These are phyloP conservation scores for Vitis hybrid DNA, from an alignment of 177 flowering plant genomes.

Conservation along the genomic window DNA sequence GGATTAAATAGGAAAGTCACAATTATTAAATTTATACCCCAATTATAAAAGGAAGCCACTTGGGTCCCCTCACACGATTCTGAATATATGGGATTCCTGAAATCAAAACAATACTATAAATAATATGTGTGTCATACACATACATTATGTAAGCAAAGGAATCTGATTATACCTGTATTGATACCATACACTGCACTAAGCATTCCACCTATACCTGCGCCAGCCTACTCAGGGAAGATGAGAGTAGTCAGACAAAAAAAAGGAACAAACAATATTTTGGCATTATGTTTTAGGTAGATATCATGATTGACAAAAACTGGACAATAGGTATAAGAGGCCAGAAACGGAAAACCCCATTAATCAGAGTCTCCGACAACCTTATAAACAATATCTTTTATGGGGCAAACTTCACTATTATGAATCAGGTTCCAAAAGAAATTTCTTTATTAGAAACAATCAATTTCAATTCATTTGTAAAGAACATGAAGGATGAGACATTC, in stretches of 20 bases:
- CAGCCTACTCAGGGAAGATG: slow-evolving; percentile 44
- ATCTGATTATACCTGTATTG: slow-evolving; percentile 56
- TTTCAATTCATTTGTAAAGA: too few species aligned
- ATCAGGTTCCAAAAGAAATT: too few species aligned
- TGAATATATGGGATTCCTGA: slow-evolving; percentile 80
- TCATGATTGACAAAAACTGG: neutral
- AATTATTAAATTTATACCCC: slow-evolving; percentile 52
- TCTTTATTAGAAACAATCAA: too few species aligned
- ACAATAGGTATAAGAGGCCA: too few species aligned
- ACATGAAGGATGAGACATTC: too few species aligned
- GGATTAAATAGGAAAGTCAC: neutral
- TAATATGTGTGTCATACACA: neutral
- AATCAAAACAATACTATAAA: slow-evolving; percentile 6
- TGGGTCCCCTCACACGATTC: slow-evolving; percentile 73
- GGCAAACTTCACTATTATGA: too few species aligned
- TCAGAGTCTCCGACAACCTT: too few species aligned
- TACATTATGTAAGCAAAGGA: neutral
- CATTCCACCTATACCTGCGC: slow-evolving; percentile 74
- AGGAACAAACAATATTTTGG: neutral
- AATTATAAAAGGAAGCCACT: slow-evolving; percentile 79
- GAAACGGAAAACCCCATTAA: too few species aligned
- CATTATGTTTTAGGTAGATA: neutral
- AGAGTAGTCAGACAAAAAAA: neutral
- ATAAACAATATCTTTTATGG: too few species aligned
- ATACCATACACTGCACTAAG: slow-evolving; percentile 78